Evolutionary conservation across 2,329 filamentous ascomycete genomes (phyloP).

Genomic region (Ceratocystis eucalypticola): DNA sequence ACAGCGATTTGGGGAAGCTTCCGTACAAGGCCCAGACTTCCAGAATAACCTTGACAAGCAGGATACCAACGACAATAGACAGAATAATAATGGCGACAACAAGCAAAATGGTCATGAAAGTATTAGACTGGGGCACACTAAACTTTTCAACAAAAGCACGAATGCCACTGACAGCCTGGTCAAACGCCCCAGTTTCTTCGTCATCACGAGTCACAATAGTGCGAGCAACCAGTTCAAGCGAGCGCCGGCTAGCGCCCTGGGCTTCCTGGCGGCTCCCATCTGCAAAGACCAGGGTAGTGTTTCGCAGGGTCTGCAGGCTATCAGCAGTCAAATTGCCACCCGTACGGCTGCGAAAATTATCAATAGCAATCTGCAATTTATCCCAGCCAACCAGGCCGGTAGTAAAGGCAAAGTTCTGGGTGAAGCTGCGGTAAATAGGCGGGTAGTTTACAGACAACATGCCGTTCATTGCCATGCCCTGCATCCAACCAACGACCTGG

Average conservation of each 20-base stretch:
- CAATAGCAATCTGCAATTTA: slow-evolving; percentile 67
- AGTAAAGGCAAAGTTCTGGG: slow-evolving; percentile 88
- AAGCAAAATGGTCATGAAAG: slow-evolving; percentile 89
- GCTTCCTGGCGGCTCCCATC: slow-evolving; percentile 40
- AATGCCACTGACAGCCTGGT: slow-evolving; percentile 55
- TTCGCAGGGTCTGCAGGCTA: slow-evolving; percentile 60
- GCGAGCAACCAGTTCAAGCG: slow-evolving; percentile 23
- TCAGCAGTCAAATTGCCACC: slow-evolving; percentile 78
- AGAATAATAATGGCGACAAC: slow-evolving; percentile 79
- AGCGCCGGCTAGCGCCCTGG: slow-evolving; percentile 35
- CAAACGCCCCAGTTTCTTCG: slow-evolving; percentile 26
- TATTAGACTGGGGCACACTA: slow-evolving; percentile 73
- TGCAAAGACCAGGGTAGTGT: slow-evolving; percentile 59
- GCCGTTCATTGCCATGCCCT: slow-evolving; percentile 86
- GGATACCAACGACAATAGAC: slow-evolving; percentile 68
- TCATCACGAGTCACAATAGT: slow-evolving; percentile 22
- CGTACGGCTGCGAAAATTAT: slow-evolving; percentile 64
- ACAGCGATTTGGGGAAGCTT: slow-evolving; percentile 64
- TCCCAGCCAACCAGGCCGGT: slow-evolving; percentile 72
- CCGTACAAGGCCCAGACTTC: slow-evolving; percentile 86
- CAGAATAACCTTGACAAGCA: slow-evolving; percentile 81
- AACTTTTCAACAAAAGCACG: slow-evolving; percentile 73
- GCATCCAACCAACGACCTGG: slow-evolving; percentile 80
- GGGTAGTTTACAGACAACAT: slow-evolving; percentile 91
- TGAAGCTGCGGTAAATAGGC: slow-evolving; percentile 73